Conservation (phyloP, 495 filamentous ascomycete genomes). For the Daldinia vernicosa region DNA sequence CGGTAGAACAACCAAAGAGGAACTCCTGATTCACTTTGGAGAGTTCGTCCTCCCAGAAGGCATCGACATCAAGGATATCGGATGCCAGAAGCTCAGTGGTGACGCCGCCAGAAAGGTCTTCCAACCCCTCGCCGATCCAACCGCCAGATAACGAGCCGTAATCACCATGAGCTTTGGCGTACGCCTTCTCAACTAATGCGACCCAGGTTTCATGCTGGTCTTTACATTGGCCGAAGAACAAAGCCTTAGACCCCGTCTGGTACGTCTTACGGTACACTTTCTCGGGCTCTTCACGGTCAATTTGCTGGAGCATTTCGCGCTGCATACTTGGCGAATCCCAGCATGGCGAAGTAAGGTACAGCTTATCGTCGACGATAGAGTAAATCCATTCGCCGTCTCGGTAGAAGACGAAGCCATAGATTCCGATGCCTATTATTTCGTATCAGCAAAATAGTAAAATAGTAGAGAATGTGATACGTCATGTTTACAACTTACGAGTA, state of each 20-base stretch:
- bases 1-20: slow-evolving; percentile 85
- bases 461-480: not conserved
- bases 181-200: slow-evolving; percentile 91
- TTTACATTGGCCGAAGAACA: slow-evolving; percentile 88
- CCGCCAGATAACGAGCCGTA: slow-evolving; percentile 83
- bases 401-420: slow-evolving; percentile 96
- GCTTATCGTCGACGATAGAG: slow-evolving; percentile 82
- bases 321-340: slow-evolving; percentile 72
- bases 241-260: slow-evolving; percentile 80
- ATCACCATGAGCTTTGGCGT: slow-evolving; percentile 92
- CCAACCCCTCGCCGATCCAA: slow-evolving; percentile 87
- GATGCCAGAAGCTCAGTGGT: slow-evolving; percentile 83
- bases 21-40: slow-evolving; percentile 88
- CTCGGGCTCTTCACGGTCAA: slow-evolving; percentile 71
- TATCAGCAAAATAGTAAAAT: slow-evolving; percentile 12
- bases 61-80: slow-evolving; percentile 88
- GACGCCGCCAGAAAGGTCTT: slow-evolving; percentile 93
- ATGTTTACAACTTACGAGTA: slow-evolving; percentile 47
- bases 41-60: slow-evolving; percentile 90
- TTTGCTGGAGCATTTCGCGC: slow-evolving; percentile 60
- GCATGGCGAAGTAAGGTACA: slow-evolving; percentile 83
- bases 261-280: slow-evolving; percentile 82
- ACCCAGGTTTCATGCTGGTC: slow-evolving; percentile 95
- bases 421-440: slow-evolving; percentile 68
- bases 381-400: slow-evolving; percentile 96